Conservation (phyloP, 306 rosid genomes). For the Aeschynomene evenia region DNA sequence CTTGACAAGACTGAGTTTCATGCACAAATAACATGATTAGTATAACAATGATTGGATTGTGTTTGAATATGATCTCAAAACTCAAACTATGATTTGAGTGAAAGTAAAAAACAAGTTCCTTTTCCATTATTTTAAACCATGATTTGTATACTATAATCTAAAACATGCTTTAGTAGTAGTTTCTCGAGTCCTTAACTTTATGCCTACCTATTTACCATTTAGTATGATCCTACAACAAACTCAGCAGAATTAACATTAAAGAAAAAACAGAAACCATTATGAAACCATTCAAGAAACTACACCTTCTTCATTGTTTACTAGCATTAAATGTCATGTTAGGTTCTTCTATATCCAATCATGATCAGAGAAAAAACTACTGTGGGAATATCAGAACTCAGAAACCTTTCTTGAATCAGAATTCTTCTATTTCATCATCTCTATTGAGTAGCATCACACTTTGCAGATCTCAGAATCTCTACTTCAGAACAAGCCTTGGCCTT, state of each 20-base stretch:
- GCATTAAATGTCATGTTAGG: slow-evolving; percentile 37
- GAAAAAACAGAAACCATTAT: slow-evolving; percentile 18
- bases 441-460: slow-evolving; percentile 35
- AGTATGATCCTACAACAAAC: slow-evolving; percentile 17
- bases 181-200: not conserved
- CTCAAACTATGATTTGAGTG: not conserved
- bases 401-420: slow-evolving; percentile 41
- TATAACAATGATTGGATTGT: not conserved
- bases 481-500: slow-evolving; percentile 46
- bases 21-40: too few relatives aligned
- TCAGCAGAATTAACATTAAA: slow-evolving; percentile 24
- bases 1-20: too few relatives aligned
- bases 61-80: not conserved
- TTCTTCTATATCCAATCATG: slow-evolving; percentile 38
- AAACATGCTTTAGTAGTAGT: not conserved
- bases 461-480: slow-evolving; percentile 38
- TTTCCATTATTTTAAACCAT: not conserved
- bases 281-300: slow-evolving; percentile 38
- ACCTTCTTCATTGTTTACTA: slow-evolving; percentile 37
- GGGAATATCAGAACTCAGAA: slow-evolving; percentile 46
- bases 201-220: slow-evolving; percentile 2
- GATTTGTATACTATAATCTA: not conserved
- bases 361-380: slow-evolving; percentile 36
- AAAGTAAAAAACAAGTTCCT: not conserved
- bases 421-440: slow-evolving; percentile 34